phyloP scores from a whole-genome alignment of 179 eudicot species.

The Heliamphora pulchella region DNA sequence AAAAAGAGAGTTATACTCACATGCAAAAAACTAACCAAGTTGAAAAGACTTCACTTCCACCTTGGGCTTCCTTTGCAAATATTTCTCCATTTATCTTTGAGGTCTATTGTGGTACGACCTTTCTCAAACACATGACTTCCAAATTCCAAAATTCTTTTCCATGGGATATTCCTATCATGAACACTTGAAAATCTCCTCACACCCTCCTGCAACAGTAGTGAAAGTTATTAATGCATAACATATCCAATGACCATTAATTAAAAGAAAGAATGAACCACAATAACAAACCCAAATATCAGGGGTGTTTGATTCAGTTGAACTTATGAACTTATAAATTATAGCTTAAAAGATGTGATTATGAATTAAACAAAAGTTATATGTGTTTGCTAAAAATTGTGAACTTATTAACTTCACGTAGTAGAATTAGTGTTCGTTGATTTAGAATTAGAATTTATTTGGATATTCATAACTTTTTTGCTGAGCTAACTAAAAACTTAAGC shows the following conservation, averaged over 20 bases:
- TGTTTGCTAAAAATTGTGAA: no score
- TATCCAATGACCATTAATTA: background rate
- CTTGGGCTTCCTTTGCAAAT: slow-evolving; percentile 28
- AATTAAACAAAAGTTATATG: no score
- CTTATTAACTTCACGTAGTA: no score
- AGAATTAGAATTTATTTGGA: no score
- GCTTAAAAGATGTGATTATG: no score
- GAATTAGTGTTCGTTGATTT: no score
- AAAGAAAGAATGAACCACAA: slow-evolving; percentile 7
- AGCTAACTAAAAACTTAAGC: no score
- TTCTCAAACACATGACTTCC: slow-evolving; percentile 46
- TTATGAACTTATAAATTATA: no score
- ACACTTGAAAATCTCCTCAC: slow-evolving; percentile 23
- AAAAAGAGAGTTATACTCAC: slow-evolving; percentile 1
- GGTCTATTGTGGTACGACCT: slow-evolving; percentile 47
- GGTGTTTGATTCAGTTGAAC: no score
- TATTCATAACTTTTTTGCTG: no score
- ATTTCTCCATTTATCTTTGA: slow-evolving; percentile 80
- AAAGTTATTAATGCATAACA: background rate
- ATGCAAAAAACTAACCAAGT: background rate
- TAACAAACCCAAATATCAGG: background rate
- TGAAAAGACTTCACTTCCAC: background rate
- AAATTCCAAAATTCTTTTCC: slow-evolving; percentile 51
- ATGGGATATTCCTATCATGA: slow-evolving; percentile 32
- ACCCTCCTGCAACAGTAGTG: slow-evolving; percentile 42